A percentile compares a stretch with the other conserved stretches of the same genome.
Conservation (phyloP, 2,329 filamentous ascomycete genomes). For the Cercospora sp. region DNA sequence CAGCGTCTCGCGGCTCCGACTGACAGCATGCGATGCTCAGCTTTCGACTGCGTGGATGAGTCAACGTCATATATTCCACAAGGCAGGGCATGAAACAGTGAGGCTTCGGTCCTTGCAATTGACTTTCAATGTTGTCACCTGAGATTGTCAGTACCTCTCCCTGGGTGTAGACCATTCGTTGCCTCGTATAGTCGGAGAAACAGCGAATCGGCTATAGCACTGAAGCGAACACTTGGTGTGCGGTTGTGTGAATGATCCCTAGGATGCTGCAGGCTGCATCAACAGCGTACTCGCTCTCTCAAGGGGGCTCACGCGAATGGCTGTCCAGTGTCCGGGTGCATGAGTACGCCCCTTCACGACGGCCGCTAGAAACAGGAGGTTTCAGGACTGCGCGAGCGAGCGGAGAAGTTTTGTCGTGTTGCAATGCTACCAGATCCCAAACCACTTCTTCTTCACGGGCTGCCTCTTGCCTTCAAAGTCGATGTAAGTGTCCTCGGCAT, state of each 20-base stretch:
- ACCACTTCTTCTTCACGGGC: constrained; percentile 70
- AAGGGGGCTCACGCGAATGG: not conserved
- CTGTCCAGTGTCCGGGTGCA: not conserved
- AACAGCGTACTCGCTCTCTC: not conserved
- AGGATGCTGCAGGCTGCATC: not conserved
- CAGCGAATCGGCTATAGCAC: not conserved
- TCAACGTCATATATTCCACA: not conserved
- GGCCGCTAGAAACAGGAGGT: not conserved
- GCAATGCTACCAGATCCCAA: constrained; percentile 69
- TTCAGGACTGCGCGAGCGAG: not conserved
- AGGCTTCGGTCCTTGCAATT: not conserved
- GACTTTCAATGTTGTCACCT: not conserved
- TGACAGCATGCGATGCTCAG: not conserved
- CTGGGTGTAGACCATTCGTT: not conserved
- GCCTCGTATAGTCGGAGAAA: not conserved
- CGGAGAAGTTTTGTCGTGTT: not conserved
- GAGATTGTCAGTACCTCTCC: not conserved
- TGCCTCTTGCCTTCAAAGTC: constrained; percentile 50
- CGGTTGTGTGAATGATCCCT: not conserved
- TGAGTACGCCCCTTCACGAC: not conserved
- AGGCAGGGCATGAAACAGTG: not conserved
- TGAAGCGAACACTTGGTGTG: not conserved
- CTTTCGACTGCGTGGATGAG: not conserved
- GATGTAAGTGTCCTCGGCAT: constrained; percentile 42
- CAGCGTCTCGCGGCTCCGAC: not conserved